Evolutionary conservation across 73 alveolate species (phyloP).

Genomic region (Stentor coeruleus): DNA sequence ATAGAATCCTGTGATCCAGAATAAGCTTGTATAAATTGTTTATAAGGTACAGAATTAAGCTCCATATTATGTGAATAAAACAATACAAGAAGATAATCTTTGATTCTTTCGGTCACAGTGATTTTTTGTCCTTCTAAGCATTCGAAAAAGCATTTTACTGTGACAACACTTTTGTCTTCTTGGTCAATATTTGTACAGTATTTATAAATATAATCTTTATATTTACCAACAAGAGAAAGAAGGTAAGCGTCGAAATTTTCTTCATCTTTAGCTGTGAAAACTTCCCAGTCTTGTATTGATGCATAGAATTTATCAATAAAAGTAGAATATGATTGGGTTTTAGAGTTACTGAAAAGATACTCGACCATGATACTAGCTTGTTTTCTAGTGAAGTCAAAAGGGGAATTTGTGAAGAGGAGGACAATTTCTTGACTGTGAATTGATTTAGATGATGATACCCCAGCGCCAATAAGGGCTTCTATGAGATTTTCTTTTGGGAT

Average conservation of each 20-base stretch:
- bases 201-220: neutral
- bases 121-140: neutral
- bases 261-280: neutral
- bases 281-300: neutral
- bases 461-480: neutral
- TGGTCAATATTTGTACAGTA: neutral
- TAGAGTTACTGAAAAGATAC: neutral
- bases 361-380: neutral
- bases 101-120: neutral
- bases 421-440: neutral
- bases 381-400: conserved; percentile 1
- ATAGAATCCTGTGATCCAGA: neutral
- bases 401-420: neutral
- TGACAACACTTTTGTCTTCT: neutral
- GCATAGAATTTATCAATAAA: neutral
- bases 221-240: neutral
- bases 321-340: neutral
- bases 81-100: neutral
- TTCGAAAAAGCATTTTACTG: neutral
- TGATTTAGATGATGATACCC: neutral
- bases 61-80: conserved; percentile 21
- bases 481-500: neutral
- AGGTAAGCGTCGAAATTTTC: neutral
- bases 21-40: conserved; percentile 11
- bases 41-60: neutral